Evolutionary conservation across 2,329 filamentous ascomycete genomes (phyloP).

Genomic region (Dothistroma pini): DNA sequence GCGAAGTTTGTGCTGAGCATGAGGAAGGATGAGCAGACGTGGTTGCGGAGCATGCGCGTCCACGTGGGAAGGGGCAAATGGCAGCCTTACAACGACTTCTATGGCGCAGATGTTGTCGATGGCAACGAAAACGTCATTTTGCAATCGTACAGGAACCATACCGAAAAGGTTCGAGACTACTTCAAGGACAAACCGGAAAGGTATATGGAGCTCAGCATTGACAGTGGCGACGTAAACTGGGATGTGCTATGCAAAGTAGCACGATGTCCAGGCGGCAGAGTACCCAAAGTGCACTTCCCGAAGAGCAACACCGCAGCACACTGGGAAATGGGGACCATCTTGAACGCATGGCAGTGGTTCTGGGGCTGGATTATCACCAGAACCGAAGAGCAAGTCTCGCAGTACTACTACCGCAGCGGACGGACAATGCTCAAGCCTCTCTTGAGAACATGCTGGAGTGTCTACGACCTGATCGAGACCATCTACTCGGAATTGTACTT

Average conservation of each 20-base stretch:
- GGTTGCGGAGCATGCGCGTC: conserved; percentile 29
- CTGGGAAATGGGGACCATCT: conserved; percentile 26
- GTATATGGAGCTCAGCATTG: conserved; percentile 24
- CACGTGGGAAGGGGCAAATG: conserved; percentile 30
- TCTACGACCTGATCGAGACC: conserved; percentile 26
- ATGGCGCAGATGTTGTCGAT: conserved; percentile 23
- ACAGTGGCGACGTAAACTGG: conserved; percentile 26
- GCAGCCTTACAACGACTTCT: conserved; percentile 26
- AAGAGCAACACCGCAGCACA: conserved; percentile 28
- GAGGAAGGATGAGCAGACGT: conserved; percentile 30
- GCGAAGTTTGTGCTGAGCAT: conserved; percentile 31
- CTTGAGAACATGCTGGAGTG: conserved; percentile 22
- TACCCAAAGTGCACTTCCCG: conserved; percentile 20
- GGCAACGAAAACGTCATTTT: conserved; percentile 26
- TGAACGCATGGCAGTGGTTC: conserved; percentile 23
- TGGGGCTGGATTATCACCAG: conserved; percentile 31
- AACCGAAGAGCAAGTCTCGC: conserved; percentile 25
- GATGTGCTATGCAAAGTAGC: conserved; percentile 22
- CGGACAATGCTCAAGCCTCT: conserved; percentile 16
- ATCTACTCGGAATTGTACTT: conserved; percentile 30
- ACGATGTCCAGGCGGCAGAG: conserved; percentile 18
- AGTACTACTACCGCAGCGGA: conserved; percentile 25
- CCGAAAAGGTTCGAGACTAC: conserved; percentile 21
- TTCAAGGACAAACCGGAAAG: conserved; percentile 23
- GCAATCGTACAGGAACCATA: conserved; percentile 26